Evolutionary conservation across 176 grass and related monocot genomes (phyloP).

Genomic region (Bolboschoenus planiculmis): DNA sequence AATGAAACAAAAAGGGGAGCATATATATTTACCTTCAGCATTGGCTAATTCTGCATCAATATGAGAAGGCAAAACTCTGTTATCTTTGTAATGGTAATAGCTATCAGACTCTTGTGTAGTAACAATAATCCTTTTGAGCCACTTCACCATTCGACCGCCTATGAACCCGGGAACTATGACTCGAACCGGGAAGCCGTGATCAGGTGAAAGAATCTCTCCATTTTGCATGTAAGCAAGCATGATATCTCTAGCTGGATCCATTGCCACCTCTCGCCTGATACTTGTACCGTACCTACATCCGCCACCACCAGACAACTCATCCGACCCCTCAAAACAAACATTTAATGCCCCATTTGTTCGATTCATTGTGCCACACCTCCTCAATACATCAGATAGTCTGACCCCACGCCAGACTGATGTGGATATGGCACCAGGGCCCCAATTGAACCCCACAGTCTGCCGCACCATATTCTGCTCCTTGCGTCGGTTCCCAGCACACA

Average conservation of each 20-base stretch:
- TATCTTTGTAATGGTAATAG: conserved; percentile 89
- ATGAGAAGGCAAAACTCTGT: conserved; percentile 75
- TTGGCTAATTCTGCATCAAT: conserved; percentile 79
- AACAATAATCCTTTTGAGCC: conserved; percentile 66
- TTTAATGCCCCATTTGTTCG: conserved; percentile 26
- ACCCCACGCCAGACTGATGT: conserved; percentile 74
- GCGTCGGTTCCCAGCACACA: conserved; percentile 70
- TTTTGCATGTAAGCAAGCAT: conserved; percentile 92
- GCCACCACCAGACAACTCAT: conserved; percentile 58
- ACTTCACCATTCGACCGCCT: conserved; percentile 84
- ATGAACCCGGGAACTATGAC: conserved; percentile 73
- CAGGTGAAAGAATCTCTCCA: conserved; percentile 56
- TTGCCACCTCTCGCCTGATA: conserved; percentile 39
- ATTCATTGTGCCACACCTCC: conserved; percentile 45
- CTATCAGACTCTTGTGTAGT: conserved; percentile 51
- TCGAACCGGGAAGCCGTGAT: conserved; percentile 77
- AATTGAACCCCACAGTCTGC: conserved; percentile 70
- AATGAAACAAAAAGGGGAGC: not conserved
- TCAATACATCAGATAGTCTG: conserved; percentile 54
- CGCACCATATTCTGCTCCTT: conserved; percentile 82
- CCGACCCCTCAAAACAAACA: conserved; percentile 79
- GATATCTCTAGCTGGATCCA: conserved; percentile 63
- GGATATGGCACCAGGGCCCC: conserved; percentile 68
- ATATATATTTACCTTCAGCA: conserved; percentile 41
- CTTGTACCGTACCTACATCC: conserved; percentile 65